phyloP scores from a whole-genome alignment of 441 rosid genomes.

The Cnidoscolus chayamansa region DNA sequence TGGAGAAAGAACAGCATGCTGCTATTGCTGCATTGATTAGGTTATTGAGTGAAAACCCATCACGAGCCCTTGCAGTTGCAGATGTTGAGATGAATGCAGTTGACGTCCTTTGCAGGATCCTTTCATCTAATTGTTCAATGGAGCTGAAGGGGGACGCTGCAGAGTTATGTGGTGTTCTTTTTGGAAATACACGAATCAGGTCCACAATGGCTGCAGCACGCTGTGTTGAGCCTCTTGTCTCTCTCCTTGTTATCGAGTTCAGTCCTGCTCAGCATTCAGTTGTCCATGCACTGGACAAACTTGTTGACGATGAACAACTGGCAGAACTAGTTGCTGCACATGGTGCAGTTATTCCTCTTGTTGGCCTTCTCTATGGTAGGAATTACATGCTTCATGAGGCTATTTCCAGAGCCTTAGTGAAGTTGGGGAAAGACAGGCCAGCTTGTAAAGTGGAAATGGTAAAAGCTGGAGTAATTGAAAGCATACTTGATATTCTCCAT shows the following conservation, averaged over 20 bases:
- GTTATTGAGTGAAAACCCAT: constrained; percentile 93
- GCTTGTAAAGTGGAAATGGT: constrained; percentile 99
- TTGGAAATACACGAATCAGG: constrained; percentile 89
- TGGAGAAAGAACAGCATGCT: constrained; percentile 98
- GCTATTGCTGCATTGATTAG: constrained; percentile 97
- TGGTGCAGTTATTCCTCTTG: constrained; percentile 99
- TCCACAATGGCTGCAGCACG: constrained; percentile 99
- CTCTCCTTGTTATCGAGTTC: constrained; percentile 89
- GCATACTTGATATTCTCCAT: constrained; percentile 84
- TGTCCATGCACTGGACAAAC: constrained; percentile 92
- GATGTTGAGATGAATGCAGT: constrained; percentile 99
- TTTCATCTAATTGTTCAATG: constrained; percentile 86
- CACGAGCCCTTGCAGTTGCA: constrained; percentile 93
- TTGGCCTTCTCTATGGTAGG: constrained; percentile 91
- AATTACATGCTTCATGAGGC: constrained; percentile 96
- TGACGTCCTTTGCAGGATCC: constrained; percentile 98
- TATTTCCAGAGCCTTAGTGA: constrained; percentile 94
- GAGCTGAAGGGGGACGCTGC: constrained; percentile 99
- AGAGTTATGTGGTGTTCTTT: constrained; percentile 94
- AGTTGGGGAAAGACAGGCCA: constrained; percentile 98
- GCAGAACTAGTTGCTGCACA: constrained; percentile 99
- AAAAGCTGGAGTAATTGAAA: constrained; percentile 94
- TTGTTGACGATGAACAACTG: constrained; percentile 96
- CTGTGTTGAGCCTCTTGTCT: constrained; percentile 97
- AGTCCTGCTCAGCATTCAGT: constrained; percentile 97